Evolutionary conservation across 345 rosid species (phyloP).

Genomic region (Corymbia maculata): DNA sequence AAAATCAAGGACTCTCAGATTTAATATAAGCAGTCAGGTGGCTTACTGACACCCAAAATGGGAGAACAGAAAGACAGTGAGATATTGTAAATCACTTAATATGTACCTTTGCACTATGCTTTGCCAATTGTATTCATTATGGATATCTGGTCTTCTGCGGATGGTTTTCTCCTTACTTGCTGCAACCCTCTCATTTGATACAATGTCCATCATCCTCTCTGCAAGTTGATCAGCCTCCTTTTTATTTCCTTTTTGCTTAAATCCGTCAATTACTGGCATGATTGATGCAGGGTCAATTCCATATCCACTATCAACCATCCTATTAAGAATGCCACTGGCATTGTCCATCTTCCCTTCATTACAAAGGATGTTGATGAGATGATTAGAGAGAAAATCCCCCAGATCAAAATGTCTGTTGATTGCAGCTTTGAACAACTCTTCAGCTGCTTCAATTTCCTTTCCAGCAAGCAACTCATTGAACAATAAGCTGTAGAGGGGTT

Average conservation of each 20-base stretch:
- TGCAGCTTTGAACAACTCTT: conserved; percentile 60
- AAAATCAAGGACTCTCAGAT: background rate
- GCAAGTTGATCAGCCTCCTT: conserved; percentile 65
- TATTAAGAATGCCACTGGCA: conserved; percentile 50
- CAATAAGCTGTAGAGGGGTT: conserved; percentile 66
- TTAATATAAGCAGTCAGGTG: background rate
- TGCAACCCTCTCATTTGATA: conserved; percentile 32
- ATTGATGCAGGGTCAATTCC: conserved; percentile 76
- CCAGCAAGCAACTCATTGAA: conserved; percentile 71
- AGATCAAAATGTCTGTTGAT: conserved; percentile 53
- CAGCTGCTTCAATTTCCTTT: conserved; percentile 55
- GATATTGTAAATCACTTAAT: background rate
- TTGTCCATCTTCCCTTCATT: conserved; percentile 52
- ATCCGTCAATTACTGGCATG: conserved; percentile 87
- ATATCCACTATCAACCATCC: conserved; percentile 61
- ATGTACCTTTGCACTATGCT: conserved; percentile 61
- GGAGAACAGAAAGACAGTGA: background rate
- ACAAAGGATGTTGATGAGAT: conserved; percentile 64
- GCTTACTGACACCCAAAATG: background rate
- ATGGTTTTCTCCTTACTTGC: conserved; percentile 8
- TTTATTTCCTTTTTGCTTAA: conserved; percentile 55
- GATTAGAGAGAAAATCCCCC: conserved; percentile 54
- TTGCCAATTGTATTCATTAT: conserved; percentile 50
- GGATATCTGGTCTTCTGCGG: conserved; percentile 20
- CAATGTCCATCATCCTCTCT: conserved; percentile 85